phyloP scores from a whole-genome alignment of 192 early-diverging fungal genomes.

The Geranomyces variabilis region DNA sequence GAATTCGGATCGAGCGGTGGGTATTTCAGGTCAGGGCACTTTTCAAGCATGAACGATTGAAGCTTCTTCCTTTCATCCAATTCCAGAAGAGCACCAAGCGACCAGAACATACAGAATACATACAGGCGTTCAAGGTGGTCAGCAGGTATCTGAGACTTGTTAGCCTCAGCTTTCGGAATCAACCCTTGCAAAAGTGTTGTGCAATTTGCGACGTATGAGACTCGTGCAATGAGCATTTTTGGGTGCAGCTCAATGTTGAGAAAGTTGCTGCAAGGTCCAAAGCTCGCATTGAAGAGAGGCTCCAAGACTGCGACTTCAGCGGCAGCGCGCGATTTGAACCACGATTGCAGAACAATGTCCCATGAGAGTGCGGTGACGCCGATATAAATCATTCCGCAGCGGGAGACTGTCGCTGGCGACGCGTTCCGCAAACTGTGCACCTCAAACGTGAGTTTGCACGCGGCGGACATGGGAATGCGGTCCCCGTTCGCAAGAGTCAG shows the following conservation, averaged over 20 bases:
- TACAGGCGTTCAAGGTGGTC: conserved; percentile 62
- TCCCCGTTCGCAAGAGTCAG: conserved; percentile 69
- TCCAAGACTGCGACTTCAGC: conserved; percentile 60
- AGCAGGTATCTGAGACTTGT: conserved; percentile 51
- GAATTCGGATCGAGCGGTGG: conserved; percentile 56
- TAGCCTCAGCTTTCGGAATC: conserved; percentile 62
- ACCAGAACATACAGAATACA: conserved; percentile 65
- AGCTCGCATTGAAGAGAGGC: conserved; percentile 56
- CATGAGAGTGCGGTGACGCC: conserved; percentile 66
- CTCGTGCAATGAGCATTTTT: conserved; percentile 60
- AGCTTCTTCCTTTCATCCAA: conserved; percentile 68
- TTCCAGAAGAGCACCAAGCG: conserved; percentile 61
- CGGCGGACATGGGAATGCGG: conserved; percentile 64
- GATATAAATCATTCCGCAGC: conserved; percentile 73
- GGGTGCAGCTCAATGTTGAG: conserved; percentile 57
- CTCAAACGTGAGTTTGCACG: conserved; percentile 67
- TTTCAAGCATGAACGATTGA: conserved; percentile 55
- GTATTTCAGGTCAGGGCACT: conserved; percentile 58
- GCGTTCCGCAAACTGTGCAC: conserved; percentile 65
- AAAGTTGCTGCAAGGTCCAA: conserved; percentile 47
- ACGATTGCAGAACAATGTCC: conserved; percentile 67
- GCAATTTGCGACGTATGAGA: conserved; percentile 55
- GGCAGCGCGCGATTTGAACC: conserved; percentile 59
- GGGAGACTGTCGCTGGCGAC: conserved; percentile 63
- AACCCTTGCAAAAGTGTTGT: conserved; percentile 58